Evolutionary conservation across 129 eudicot species (phyloP).

Genomic region (Arctium minus): DNA sequence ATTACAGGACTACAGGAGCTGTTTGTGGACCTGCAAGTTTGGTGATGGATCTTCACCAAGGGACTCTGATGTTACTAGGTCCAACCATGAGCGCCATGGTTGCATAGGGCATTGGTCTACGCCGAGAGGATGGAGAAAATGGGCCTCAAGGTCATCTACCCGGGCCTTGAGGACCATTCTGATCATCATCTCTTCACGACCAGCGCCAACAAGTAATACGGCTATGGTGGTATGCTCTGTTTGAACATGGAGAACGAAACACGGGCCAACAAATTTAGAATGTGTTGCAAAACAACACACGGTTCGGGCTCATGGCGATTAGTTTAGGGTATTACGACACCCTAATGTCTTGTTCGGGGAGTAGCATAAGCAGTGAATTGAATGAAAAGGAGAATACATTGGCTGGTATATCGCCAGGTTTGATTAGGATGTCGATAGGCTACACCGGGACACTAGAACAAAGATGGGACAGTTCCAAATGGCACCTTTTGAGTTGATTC

Average conservation of each 20-base stretch:
- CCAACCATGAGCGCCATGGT: slow-evolving; percentile 99
- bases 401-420: slow-evolving; percentile 91
- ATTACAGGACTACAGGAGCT: slow-evolving; percentile 51
- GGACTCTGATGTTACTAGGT: slow-evolving; percentile 86
- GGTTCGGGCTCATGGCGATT: slow-evolving; percentile 95
- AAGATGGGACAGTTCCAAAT: slow-evolving; percentile 87
- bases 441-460: slow-evolving; percentile 89
- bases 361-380: slow-evolving; percentile 91
- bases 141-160: slow-evolving; percentile 90
- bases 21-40: slow-evolving; percentile 86
- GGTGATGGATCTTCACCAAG: slow-evolving; percentile 93
- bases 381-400: slow-evolving; percentile 53
- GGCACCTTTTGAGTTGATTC: slow-evolving; percentile 24
- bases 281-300: slow-evolving; percentile 56
- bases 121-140: slow-evolving; percentile 77
- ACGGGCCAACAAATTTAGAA: slow-evolving; percentile 58
- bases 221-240: slow-evolving; percentile 79
- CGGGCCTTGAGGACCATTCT: slow-evolving; percentile 92
- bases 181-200: slow-evolving; percentile 66
- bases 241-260: slow-evolving; percentile 87
- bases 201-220: slow-evolving; percentile 58
- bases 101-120: slow-evolving; percentile 66
- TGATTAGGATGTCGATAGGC: slow-evolving; percentile 95
- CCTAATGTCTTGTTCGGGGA: slow-evolving; percentile 97
- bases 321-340: slow-evolving; percentile 96